A percentile compares a stretch with the other conserved stretches of the same genome.
These are phyloP conservation scores for Pleochaeta shiraiana DNA, from an alignment of 2,329 filamentous ascomycete species.

Conservation along the genomic window DNA sequence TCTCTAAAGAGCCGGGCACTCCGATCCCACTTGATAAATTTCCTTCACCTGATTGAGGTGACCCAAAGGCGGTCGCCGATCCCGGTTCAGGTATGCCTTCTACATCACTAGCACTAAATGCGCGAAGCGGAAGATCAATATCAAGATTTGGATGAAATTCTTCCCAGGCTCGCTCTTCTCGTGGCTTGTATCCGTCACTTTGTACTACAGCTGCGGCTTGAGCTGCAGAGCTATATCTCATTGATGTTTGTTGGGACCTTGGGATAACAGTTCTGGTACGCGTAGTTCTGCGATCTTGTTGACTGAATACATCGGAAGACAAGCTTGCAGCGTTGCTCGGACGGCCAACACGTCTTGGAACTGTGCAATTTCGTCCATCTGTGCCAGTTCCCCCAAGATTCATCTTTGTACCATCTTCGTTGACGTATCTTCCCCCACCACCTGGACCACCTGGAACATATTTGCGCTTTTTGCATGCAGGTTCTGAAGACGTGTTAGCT, in stretches of 20 bases:
- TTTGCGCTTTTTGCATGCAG: conserved; percentile 41
- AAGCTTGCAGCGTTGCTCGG: conserved; percentile 26
- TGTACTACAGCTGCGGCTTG: conserved; percentile 77
- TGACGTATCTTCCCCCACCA: conserved; percentile 66
- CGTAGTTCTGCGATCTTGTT: conserved; percentile 33
- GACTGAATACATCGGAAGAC: conserved; percentile 23
- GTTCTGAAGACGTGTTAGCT: conserved; percentile 13
- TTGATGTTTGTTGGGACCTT: conserved; percentile 27
- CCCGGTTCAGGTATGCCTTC: conserved; percentile 42
- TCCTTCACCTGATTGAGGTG: conserved; percentile 19
- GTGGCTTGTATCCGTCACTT: conserved; percentile 88
- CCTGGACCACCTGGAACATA: conserved; percentile 78
- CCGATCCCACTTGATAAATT: conserved; percentile 11
- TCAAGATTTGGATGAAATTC: conserved; percentile 94
- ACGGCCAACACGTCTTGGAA: conserved; percentile 30
- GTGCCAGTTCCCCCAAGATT: conserved; percentile 28
- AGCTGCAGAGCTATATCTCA: conserved; percentile 24
- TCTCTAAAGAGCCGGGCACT: conserved; percentile 11
- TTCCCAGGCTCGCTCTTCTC: conserved; percentile 93
- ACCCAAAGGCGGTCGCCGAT: conserved; percentile 20
- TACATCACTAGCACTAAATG: conserved; percentile 67
- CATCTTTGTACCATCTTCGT: conserved; percentile 42
- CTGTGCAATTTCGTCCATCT: conserved; percentile 27
- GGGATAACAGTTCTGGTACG: conserved; percentile 30
- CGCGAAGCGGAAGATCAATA: conserved; percentile 56